Evolutionary conservation across 108 stramenopile species (phyloP).

Genomic region (Schizochytrium sp.): DNA sequence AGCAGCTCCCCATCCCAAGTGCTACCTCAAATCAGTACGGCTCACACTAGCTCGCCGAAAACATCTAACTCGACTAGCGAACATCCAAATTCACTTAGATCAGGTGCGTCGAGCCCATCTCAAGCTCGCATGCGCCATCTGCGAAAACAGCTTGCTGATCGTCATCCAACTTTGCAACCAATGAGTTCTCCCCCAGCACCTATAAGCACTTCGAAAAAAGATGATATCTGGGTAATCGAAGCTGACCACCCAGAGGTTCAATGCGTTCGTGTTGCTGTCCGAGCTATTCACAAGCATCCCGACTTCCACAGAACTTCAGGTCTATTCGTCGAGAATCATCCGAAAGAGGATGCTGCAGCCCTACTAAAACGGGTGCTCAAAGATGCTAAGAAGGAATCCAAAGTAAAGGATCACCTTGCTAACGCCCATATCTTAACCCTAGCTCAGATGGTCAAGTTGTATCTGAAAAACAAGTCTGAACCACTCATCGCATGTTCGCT

Average conservation of each 20-base stretch:
- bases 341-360: neutral
- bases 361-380: neutral
- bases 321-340: neutral
- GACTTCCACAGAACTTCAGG: neutral
- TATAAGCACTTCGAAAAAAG: too few species aligned
- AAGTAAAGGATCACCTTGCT: neutral
- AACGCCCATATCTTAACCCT: neutral
- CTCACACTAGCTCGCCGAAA: neutral
- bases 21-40: neutral
- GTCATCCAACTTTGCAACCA: neutral
- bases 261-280: neutral
- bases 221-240: too few species aligned
- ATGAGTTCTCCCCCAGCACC: too few species aligned
- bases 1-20: neutral
- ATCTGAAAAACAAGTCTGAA: neutral
- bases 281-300: neutral
- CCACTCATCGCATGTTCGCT: neutral
- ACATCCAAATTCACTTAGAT: neutral
- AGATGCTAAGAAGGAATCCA: neutral
- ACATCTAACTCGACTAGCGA: too few species aligned
- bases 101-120: neutral
- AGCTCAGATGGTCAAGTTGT: constrained; percentile 22
- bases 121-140: neutral
- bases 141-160: neutral
- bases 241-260: too few species aligned